Base-by-base conservation (phyloP, 1,284 basidiomycete species). In the Spongiforma sp. region DNA sequence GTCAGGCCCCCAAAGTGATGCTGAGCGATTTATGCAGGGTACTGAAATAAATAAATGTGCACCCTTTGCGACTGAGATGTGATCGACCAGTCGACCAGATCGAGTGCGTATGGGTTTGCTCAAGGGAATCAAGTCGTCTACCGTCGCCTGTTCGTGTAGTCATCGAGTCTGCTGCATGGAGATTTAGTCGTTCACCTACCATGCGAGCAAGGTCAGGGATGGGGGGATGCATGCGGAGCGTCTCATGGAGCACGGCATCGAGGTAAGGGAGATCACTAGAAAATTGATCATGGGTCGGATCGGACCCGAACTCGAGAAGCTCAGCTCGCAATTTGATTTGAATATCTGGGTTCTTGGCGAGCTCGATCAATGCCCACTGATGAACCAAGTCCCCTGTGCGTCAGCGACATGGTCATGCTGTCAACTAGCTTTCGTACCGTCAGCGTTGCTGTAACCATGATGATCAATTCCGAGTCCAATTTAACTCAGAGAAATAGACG, bases 51-150 rank as follows among this genome's bases (percentile, higher is more conserved):
- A 74, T 21, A 88, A 71, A 11, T 72, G 62, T 0, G 82, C 80
- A 3, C 86, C 85, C 63, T 81, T 81, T 5, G 77, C 67, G 41
- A 88, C 73, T 5, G 76, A 65, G 46, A 88, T 69, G 28, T 76
- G 77, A 50, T 75, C 71, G 37, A 83, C 73, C 0, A 66, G 65
- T 48, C 74, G 68, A 5, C 81, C 81, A 0, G 73, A 65, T 6
- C 72, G 62, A 2, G 78, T 77, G 8, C 66, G 71, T 11, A 39
- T 17, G 2, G 84, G 84, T 3, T 60, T 61, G 15, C 75, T 76
- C 53, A 88, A 79, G 0, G 86, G 87, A 15, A 88, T 79, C 3
- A 85, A 68, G 65, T 87, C 85, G 68, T 87, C 84, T 77, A 87
- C 71, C 39, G 71, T 68, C 1, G 71, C 86, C 83, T 75, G 77